Conservation (phyloP, 2,329 filamentous ascomycete genomes). For the Hypoxylon sp. region DNA sequence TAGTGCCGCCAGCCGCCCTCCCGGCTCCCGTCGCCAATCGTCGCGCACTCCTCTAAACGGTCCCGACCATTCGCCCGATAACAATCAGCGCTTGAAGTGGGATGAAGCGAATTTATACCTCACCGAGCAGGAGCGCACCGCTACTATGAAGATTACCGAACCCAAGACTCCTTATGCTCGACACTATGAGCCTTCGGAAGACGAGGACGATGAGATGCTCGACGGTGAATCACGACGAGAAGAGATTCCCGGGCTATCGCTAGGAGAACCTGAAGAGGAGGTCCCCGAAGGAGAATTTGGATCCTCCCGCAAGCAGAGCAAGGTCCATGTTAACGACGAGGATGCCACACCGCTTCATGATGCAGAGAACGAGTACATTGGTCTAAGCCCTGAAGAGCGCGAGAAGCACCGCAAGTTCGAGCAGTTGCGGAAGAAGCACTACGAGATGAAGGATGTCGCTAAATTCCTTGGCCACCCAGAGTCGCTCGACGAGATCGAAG, state of each 20-base stretch:
- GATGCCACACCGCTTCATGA: conserved; percentile 70
- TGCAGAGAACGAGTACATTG: conserved; percentile 68
- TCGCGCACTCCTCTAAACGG: conserved; percentile 63
- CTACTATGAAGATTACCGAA: conserved; percentile 99
- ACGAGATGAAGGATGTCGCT: conserved; percentile 98
- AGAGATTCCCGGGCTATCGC: conserved; percentile 91
- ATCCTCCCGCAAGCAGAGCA: conserved; percentile 62
- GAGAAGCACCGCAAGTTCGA: conserved; percentile 96
- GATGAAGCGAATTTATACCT: conserved; percentile 98
- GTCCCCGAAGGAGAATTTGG: conserved; percentile 65
- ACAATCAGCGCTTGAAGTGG: conserved; percentile 90
- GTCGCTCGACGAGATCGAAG: conserved; percentile 72
- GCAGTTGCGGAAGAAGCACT: conserved; percentile 93
- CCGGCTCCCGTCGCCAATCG: conserved; percentile 80
- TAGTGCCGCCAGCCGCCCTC: conserved; percentile 75
- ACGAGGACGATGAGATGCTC: conserved; percentile 79
- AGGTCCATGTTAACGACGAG: conserved; percentile 84
- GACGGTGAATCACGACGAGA: conserved; percentile 69
- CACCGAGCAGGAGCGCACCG: conserved; percentile 93
- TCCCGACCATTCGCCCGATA: conserved; percentile 66
- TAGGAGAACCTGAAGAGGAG: conserved; percentile 91
- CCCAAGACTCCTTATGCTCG: conserved; percentile 97
- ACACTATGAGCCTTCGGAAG: conserved; percentile 90
- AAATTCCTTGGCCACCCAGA: conserved; percentile 85
- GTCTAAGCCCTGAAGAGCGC: conserved; percentile 78